Evolutionary conservation across 148 eudicot genomes (phyloP).

Genomic region (Fagopyrum esculentum): DNA sequence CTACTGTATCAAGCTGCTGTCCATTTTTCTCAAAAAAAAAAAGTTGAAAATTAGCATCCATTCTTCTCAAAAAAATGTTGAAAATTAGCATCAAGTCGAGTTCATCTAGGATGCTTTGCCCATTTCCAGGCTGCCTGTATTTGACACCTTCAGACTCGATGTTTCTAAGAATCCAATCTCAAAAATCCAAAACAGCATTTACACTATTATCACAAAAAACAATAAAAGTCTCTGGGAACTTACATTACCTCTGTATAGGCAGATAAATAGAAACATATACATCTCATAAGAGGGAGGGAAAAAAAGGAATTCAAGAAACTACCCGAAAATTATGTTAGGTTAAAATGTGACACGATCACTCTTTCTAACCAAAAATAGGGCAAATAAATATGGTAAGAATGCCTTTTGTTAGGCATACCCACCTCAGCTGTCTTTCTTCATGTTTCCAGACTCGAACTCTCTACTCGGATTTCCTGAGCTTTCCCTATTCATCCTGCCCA

Average conservation of each 20-base stretch:
- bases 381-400: background rate
- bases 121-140: too few relatives aligned
- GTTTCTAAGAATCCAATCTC: too few relatives aligned
- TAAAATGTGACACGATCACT: background rate
- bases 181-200: too few relatives aligned
- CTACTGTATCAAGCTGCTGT: too few relatives aligned
- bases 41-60: too few relatives aligned
- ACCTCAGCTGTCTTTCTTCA: background rate
- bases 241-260: background rate
- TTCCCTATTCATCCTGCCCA: conserved; percentile 29
- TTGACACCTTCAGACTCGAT: too few relatives aligned
- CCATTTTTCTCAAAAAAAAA: too few relatives aligned
- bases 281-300: background rate
- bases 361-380: background rate
- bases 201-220: too few relatives aligned
- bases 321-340: background rate
- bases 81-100: too few relatives aligned
- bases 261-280: background rate
- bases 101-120: too few relatives aligned
- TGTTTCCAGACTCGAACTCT: background rate
- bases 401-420: background rate
- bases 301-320: too few relatives aligned
- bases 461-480: conserved; percentile 29
- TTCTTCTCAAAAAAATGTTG: too few relatives aligned
- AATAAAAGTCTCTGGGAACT: background rate